phyloP scores from a whole-genome alignment of 2,329 filamentous ascomycete species.

The Cladosporium sp. region DNA sequence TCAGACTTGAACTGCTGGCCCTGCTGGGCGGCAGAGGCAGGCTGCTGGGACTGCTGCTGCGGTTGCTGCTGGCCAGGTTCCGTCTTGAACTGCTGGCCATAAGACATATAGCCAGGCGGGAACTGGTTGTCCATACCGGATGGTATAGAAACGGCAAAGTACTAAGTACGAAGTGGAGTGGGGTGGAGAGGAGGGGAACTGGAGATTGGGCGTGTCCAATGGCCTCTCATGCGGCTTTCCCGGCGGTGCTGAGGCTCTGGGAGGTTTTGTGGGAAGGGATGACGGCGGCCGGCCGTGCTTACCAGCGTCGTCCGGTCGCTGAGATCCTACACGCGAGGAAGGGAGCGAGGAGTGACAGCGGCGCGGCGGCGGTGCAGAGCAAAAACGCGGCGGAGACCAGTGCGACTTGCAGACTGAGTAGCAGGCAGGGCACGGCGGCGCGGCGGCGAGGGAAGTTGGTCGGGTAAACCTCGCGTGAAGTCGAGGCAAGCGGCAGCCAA shows the following conservation, averaged over 20 bases:
- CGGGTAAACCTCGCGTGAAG: neutral
- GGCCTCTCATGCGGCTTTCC: slow-evolving; percentile 15
- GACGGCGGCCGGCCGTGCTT: slow-evolving; percentile 10
- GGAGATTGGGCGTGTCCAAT: slow-evolving; percentile 15
- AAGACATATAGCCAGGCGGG: slow-evolving; percentile 25
- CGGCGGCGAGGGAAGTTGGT: neutral
- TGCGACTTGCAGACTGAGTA: neutral
- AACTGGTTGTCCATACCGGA: slow-evolving; percentile 25
- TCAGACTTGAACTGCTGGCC: slow-evolving; percentile 19
- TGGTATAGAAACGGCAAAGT: slow-evolving; percentile 12
- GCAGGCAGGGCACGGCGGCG: neutral
- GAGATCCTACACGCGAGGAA: slow-evolving; percentile 2
- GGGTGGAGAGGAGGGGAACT: slow-evolving; percentile 15
- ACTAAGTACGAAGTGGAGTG: slow-evolving; percentile 13
- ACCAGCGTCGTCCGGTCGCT: slow-evolving; percentile 9
- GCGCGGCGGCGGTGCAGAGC: neutral
- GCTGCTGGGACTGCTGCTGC: slow-evolving; percentile 19
- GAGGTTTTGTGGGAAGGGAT: neutral
- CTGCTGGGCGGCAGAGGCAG: slow-evolving; percentile 16
- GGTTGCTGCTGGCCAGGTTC: slow-evolving; percentile 21
- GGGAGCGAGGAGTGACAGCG: slow-evolving; percentile 2
- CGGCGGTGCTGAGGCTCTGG: slow-evolving; percentile 1
- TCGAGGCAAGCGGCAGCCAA: slow-evolving; percentile 1
- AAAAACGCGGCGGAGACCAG: neutral
- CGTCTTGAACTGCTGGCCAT: slow-evolving; percentile 18